Conservation (phyloP, 768 basidiomycete species). For the Kwoniella europaea region DNA sequence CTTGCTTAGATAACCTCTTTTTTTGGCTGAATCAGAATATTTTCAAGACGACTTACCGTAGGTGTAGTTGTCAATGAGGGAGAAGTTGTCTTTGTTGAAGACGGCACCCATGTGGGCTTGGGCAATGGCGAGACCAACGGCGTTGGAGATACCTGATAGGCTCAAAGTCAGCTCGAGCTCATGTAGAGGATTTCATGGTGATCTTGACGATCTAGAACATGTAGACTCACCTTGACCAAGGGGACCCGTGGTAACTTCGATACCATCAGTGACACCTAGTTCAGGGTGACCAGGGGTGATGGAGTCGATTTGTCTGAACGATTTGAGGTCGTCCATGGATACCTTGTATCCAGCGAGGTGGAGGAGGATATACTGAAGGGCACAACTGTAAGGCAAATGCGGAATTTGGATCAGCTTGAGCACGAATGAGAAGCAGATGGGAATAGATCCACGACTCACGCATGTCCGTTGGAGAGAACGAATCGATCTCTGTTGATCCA, state of each 20-base stretch:
- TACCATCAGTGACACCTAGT: conserved; percentile 70
- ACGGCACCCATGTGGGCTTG: conserved; percentile 87
- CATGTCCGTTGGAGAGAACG: conserved; percentile 92
- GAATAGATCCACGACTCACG: conserved; percentile 41
- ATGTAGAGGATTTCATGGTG: too few relatives aligned
- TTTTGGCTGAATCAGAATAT: background rate
- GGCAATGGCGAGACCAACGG: conserved; percentile 89
- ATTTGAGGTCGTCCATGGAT: conserved; percentile 87
- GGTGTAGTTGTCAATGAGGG: conserved; percentile 80
- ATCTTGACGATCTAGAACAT: too few relatives aligned
- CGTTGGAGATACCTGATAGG: conserved; percentile 78
- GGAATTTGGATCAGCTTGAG: background rate
- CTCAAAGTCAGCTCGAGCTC: background rate
- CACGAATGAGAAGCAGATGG: background rate
- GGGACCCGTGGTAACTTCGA: conserved; percentile 87
- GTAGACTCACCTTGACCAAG: conserved; percentile 70
- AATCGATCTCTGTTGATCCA: conserved; percentile 98
- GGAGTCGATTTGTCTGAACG: conserved; percentile 88
- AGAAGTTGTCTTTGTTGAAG: conserved; percentile 83
- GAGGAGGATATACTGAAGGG: conserved; percentile 87
- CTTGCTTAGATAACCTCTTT: conserved; percentile 6
- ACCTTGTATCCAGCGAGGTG: conserved; percentile 92
- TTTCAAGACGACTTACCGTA: conserved; percentile 66
- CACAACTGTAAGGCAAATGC: conserved; percentile 68
- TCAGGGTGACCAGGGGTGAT: conserved; percentile 95